Conservation (phyloP, 257 asterid genomes). For the Rhazya stricta region DNA sequence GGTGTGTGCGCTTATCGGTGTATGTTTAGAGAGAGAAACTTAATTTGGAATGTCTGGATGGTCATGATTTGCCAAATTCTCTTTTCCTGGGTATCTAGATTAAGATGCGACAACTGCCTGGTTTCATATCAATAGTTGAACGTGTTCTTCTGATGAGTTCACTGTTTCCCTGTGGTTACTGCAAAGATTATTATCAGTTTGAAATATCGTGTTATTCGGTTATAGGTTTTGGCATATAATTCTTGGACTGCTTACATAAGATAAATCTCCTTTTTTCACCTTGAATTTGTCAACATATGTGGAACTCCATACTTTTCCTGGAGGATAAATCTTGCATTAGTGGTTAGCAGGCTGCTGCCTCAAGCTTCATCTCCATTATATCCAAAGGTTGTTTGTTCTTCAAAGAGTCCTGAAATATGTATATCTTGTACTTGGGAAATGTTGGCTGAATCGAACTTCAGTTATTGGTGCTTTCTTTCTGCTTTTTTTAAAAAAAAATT, state of each 20-base stretch:
- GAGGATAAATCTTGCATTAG: background rate
- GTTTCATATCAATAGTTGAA: background rate
- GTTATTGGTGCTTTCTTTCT: background rate
- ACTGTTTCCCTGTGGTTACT: background rate
- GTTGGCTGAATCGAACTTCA: background rate
- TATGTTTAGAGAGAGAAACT: too few relatives aligned
- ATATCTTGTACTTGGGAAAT: background rate
- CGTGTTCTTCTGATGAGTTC: background rate
- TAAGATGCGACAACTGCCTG: background rate
- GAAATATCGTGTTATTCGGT: background rate
- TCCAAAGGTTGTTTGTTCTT: background rate
- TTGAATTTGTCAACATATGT: too few relatives aligned
- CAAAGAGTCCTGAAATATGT: background rate
- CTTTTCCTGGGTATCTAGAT: background rate
- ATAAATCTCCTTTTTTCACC: too few relatives aligned
- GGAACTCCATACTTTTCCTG: too few relatives aligned
- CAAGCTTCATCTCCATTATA: background rate
- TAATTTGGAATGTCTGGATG: too few relatives aligned
- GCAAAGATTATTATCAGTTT: background rate
- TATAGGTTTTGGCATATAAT: background rate
- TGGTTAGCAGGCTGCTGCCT: background rate
- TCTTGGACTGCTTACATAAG: background rate
- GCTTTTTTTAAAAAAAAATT: too few relatives aligned
- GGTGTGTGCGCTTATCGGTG: too few relatives aligned
- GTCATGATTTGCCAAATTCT: background rate